Evolutionary conservation across 371 early-diverging fungal genomes (phyloP).

Genomic region (Chytridium lagenaria): DNA sequence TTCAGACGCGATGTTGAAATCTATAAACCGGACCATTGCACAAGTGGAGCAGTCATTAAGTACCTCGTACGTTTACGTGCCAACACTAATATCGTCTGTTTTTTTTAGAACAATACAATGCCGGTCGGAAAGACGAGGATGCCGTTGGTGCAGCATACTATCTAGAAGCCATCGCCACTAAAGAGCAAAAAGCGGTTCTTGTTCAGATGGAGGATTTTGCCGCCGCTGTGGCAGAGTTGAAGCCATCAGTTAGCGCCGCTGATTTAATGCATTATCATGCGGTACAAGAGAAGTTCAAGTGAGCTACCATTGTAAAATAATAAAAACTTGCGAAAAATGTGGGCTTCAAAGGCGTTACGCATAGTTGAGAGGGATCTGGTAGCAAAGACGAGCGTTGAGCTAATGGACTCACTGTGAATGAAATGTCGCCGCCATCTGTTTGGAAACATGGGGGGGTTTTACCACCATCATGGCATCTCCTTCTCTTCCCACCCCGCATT

Average conservation of each 20-base stretch:
- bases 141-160: constrained; percentile 65
- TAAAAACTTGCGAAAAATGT: neutral
- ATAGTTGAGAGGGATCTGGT: constrained; percentile 1
- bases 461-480: constrained; percentile 79
- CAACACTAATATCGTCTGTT: neutral
- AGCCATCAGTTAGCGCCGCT: constrained; percentile 86
- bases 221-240: constrained; percentile 79
- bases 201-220: constrained; percentile 84
- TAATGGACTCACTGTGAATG: neutral
- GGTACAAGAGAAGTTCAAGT: constrained; percentile 68
- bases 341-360: neutral
- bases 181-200: constrained; percentile 59
- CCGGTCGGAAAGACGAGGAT: neutral
- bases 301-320: neutral
- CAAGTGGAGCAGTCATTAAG: constrained; percentile 74
- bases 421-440: neutral
- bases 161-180: constrained; percentile 75
- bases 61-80: constrained; percentile 11
- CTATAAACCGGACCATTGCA: constrained; percentile 85
- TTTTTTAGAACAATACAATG: constrained; percentile 17
- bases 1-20: constrained; percentile 95
- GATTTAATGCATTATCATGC: constrained; percentile 88
- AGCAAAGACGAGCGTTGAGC: neutral
- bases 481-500: constrained; percentile 77
- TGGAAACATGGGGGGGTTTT: constrained; percentile 37